These are phyloP conservation scores for Aquanectria penicillioides DNA, from an alignment of 2,329 filamentous ascomycete species.

Conservation along the genomic window DNA sequence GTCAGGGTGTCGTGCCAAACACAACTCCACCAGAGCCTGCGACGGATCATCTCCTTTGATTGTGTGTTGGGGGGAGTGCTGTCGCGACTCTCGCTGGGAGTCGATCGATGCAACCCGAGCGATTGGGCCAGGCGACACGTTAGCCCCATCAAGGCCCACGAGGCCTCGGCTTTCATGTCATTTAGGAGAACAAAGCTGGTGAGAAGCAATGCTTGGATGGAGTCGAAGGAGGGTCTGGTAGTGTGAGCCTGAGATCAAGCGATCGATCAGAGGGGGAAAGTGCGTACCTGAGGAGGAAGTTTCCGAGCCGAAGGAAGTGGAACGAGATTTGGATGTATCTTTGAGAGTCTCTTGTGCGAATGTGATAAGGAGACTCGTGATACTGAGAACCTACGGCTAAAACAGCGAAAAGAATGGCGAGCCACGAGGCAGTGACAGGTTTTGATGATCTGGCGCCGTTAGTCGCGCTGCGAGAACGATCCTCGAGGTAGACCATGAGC, in stretches of 20 bases:
- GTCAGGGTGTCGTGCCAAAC: slow-evolving; percentile 75
- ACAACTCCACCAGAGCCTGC: slow-evolving; percentile 71
- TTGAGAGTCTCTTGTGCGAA: slow-evolving; percentile 67
- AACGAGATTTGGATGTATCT: slow-evolving; percentile 72
- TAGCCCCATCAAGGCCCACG: slow-evolving; percentile 72
- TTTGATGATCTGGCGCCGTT: slow-evolving; percentile 57
- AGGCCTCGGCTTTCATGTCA: slow-evolving; percentile 76
- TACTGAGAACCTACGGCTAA: slow-evolving; percentile 74
- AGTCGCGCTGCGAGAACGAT: slow-evolving; percentile 66
- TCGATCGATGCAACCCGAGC: slow-evolving; percentile 66
- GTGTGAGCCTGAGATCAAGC: slow-evolving; percentile 14
- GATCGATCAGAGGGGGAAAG: background rate
- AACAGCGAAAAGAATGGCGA: slow-evolving; percentile 72
- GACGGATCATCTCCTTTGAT: slow-evolving; percentile 64
- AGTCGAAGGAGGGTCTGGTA: slow-evolving; percentile 69
- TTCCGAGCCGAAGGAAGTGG: slow-evolving; percentile 71
- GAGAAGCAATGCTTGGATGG: slow-evolving; percentile 71
- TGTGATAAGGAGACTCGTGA: slow-evolving; percentile 71
- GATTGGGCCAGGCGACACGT: slow-evolving; percentile 74
- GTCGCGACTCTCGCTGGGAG: slow-evolving; percentile 57
- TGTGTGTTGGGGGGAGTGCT: slow-evolving; percentile 54
- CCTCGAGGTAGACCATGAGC: slow-evolving; percentile 72
- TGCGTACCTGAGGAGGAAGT: slow-evolving; percentile 67
- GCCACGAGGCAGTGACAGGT: slow-evolving; percentile 71
- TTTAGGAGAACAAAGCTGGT: slow-evolving; percentile 72